phyloP scores from a whole-genome alignment of 495 filamentous ascomycete species.

The Tuber brumale region DNA sequence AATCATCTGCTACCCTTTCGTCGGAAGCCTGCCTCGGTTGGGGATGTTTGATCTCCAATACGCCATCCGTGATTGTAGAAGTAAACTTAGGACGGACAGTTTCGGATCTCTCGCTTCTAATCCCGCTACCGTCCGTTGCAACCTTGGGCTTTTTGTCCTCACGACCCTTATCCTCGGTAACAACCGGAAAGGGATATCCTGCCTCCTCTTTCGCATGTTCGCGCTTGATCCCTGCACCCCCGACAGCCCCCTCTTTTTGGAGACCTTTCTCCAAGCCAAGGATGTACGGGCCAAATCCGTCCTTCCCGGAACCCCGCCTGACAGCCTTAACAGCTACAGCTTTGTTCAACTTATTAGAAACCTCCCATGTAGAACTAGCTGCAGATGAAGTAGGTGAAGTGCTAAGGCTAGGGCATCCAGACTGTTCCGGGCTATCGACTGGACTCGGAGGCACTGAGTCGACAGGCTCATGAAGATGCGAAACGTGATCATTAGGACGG shows the following conservation, averaged over 20 bases:
- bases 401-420: slow-evolving; percentile 39
- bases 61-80: slow-evolving; percentile 35
- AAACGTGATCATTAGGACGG: slow-evolving; percentile 40
- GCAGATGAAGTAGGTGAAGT: slow-evolving; percentile 39
- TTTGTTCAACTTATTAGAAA: slow-evolving; percentile 26
- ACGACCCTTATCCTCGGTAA: slow-evolving; percentile 19
- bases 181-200: slow-evolving; percentile 33
- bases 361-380: slow-evolving; percentile 36
- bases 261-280: slow-evolving; percentile 31
- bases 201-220: slow-evolving; percentile 33
- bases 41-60: slow-evolving; percentile 15
- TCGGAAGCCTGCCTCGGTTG: slow-evolving; percentile 9
- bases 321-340: slow-evolving; percentile 11
- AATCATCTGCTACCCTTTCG: slow-evolving; percentile 23
- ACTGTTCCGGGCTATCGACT: slow-evolving; percentile 29
- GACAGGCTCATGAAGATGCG: slow-evolving; percentile 41
- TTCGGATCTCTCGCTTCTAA: slow-evolving; percentile 38
- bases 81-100: slow-evolving; percentile 40
- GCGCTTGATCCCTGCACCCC: slow-evolving; percentile 25
- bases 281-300: slow-evolving; percentile 35
- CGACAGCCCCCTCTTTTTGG: slow-evolving; percentile 29
- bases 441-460: slow-evolving; percentile 40
- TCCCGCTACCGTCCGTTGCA: slow-evolving; percentile 22
- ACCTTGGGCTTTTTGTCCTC: slow-evolving; percentile 15
- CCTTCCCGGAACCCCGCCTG: slow-evolving; percentile 33